These are phyloP conservation scores for Hapsidospora chrysogenum DNA, from an alignment of 495 filamentous ascomycete species.

Conservation along the genomic window DNA sequence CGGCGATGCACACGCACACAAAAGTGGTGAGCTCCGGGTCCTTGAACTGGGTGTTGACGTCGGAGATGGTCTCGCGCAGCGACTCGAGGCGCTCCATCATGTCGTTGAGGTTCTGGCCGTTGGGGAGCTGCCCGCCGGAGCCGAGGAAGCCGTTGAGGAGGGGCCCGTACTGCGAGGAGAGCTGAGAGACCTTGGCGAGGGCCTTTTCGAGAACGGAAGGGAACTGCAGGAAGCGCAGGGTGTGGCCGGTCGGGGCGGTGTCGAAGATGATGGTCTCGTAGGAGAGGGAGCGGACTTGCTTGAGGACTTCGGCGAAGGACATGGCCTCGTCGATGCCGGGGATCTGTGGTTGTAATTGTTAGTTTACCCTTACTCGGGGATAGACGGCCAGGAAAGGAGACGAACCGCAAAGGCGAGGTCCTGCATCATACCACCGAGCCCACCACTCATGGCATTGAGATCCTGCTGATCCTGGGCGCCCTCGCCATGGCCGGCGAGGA, in stretches of 20 bases:
- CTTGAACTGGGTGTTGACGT: constrained; percentile 98
- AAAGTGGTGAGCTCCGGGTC: constrained; percentile 92
- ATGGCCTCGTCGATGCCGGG: constrained; percentile 98
- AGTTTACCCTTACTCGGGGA: too few species aligned
- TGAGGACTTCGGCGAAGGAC: constrained; percentile 97
- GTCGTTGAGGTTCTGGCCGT: constrained; percentile 78
- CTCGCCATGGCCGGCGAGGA: constrained; percentile 69
- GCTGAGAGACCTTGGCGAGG: constrained; percentile 85
- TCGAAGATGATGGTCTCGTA: constrained; percentile 99
- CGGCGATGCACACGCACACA: constrained; percentile 94
- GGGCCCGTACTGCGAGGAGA: constrained; percentile 85
- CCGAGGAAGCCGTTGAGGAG: constrained; percentile 90
- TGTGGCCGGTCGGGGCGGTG: constrained; percentile 97
- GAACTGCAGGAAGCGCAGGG: constrained; percentile 96
- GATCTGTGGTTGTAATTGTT: constrained; percentile 44
- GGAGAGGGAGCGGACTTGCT: constrained; percentile 97
- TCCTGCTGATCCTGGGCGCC: constrained; percentile 48
- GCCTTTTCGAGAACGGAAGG: constrained; percentile 97
- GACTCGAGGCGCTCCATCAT: constrained; percentile 88
- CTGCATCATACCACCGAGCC: constrained; percentile 47
- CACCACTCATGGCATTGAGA: constrained; percentile 48
- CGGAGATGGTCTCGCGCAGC: constrained; percentile 77
- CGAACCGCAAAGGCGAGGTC: constrained; percentile 46
- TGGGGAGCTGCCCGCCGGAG: constrained; percentile 61
- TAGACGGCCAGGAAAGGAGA: constrained; percentile 1